Evolutionary conservation across 2,329 filamentous ascomycete species (phyloP), one percentile per base, ranked within the genome.

Genomic region (Beauveria bassiana): DNA sequence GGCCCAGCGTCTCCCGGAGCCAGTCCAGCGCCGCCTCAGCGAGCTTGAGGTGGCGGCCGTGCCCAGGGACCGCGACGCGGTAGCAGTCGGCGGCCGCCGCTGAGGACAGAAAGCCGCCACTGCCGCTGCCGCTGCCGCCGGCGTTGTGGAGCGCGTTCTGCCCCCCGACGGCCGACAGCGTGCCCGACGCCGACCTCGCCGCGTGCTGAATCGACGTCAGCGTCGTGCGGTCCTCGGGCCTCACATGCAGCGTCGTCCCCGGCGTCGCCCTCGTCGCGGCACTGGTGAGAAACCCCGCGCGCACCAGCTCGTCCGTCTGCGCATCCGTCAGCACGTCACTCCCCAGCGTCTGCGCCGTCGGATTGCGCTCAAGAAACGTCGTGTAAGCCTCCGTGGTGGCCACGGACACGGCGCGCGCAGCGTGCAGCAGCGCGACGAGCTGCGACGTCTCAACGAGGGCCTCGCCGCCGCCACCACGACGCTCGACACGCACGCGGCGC

Each of bases 121-220:
- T 14, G 6, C 9, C 49, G 26, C 72, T 78, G 59, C 80, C 78
- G 9, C 76, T 71, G 7, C 88, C 88, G 18, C 88, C 87, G 2
- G 81, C 83, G 54, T 80, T 80, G 68, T 88, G 83, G 5, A 90
- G 75, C 2, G 84, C 87, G 22, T 83, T 83, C n/a, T 78, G 74
- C 5, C 88, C 88, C 1, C 89, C 89, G 0, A 91, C 84, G 1
- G 89, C 87, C 7, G 79, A 86, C 2, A 88, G 68, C 3, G 86
- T 86, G 16, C 89, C 89, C 1, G 89, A 87, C 5, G 87, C 84
- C 24, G 87, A 86, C 64, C 77, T 80, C 2, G 86, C 84, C 24
- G 89, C 83, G 28, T 78, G 81, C 43, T 86, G 81, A 10, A 91
- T 77, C 3, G 84, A 86, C 26, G 82, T 79, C 43, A 87, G 74